Evolutionary conservation across 495 filamentous ascomycete genomes (phyloP), one percentile per base, ranked within the genome.

Genomic region (Penicillium waksmanii): DNA sequence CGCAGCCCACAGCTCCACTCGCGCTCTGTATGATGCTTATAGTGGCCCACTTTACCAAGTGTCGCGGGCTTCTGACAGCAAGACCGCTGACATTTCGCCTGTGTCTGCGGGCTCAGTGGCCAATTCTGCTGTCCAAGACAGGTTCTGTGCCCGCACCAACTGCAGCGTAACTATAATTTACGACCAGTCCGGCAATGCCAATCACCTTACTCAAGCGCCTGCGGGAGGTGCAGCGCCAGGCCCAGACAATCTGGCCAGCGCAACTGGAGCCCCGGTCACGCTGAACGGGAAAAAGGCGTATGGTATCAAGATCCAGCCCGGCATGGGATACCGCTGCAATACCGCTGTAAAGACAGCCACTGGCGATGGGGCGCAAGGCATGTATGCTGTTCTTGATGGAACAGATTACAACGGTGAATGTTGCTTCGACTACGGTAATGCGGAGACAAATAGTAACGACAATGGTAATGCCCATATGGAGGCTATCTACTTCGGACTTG

Each of bases 401-500:
- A 84, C 82, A 5, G 79, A 85, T 57, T 85, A 82, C 70, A 85
- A 85, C 53, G 74, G 60, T 36, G 73, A 25, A 35, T 86, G 83
- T 75, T 86, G 83, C 73, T 86, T 83, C 64, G 83, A 86, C 70
- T 86, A 86, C 48, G 83, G 83, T 53, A 86, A 86, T 46, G 83
- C 83, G 35, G 83, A 86, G 72, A 78, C 72, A 25, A 83, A 63
- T 64, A 80, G 67, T 58, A 63, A n/a, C 17, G 83, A 85, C 57
- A 85, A 80, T 3, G 83, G 83, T 44, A 74, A 77, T 57, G 82
- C 80, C 59, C 82, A 85, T 63, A 85, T 86, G 83, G 83, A 86
- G 68, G 80, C 83, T 38, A 80, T 86, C 67, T 86, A 86, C 77
- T 85, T 69, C 70, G 83, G 83, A 38, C 66, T 66, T 55, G 71